Percentiles rank a stretch among this genome's conserved stretches.
These are phyloP conservation scores for Didymella sp. DNA, from an alignment of 2,329 filamentous ascomycete genomes.

Conservation along the genomic window DNA sequence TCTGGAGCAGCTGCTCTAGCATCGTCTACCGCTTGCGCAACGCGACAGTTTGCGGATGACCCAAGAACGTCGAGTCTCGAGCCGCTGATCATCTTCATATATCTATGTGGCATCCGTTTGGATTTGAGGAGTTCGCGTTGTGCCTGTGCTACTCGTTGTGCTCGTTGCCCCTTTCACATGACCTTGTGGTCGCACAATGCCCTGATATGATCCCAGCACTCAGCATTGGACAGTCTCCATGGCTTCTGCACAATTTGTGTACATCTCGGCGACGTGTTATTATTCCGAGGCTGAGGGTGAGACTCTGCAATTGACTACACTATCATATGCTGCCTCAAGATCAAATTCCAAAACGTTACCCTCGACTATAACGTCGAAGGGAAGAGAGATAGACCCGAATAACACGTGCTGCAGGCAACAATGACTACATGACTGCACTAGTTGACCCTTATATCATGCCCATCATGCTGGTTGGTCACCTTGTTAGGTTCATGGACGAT, in stretches of 20 bases:
- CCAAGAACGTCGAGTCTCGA: not conserved
- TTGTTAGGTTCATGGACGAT: not conserved
- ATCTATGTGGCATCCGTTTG: not conserved
- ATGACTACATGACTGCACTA: not conserved
- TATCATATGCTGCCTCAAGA: no score
- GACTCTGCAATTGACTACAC: no score
- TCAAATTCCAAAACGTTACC: no score
- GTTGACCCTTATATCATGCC: not conserved
- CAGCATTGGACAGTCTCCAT: not conserved
- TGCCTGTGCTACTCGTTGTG: constrained; percentile 4
- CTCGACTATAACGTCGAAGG: not conserved
- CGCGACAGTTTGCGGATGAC: not conserved
- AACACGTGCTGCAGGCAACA: not conserved
- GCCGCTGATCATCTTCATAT: not conserved
- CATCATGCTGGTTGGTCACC: not conserved
- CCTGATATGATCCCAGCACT: not conserved
- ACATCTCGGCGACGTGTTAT: not conserved
- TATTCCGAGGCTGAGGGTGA: no score
- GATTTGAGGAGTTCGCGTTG: constrained; percentile 2
- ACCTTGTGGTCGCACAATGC: constrained; percentile 2
- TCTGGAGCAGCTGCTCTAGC: not conserved
- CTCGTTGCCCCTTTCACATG: not conserved
- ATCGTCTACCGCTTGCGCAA: constrained; percentile 2
- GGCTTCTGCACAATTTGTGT: not conserved
- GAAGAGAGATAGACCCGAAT: not conserved